These are phyloP conservation scores for Ganoderma boninense DNA, from an alignment of 1,284 basidiomycete species.

Conservation along the genomic window DNA sequence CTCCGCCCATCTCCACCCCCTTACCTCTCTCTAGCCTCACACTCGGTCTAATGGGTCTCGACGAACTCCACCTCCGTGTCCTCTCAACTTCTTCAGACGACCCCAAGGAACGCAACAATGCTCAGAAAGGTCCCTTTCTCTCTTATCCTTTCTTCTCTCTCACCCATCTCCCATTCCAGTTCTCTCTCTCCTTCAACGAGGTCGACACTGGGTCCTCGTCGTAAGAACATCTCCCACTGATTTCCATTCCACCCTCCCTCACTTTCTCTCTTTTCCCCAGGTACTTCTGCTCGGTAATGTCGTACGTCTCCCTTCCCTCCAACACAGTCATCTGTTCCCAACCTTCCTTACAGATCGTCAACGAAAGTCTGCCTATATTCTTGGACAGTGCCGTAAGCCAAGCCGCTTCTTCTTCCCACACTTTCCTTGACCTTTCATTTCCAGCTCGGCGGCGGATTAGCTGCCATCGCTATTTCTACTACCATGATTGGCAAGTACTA, in stretches of 20 bases:
- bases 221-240: slow-evolving; percentile 51
- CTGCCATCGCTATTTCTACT: slow-evolving; percentile 87
- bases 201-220: slow-evolving; percentile 95
- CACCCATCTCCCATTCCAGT: slow-evolving; percentile 54
- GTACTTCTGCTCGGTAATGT: slow-evolving; percentile 88
- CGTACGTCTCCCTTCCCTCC: slow-evolving; percentile 54
- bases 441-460: slow-evolving; percentile 84
- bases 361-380: slow-evolving; percentile 95
- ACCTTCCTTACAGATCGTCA: slow-evolving; percentile 68
- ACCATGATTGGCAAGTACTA: slow-evolving; percentile 74
- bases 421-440: not conserved
- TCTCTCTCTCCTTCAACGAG: slow-evolving; percentile 77
- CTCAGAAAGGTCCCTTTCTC: slow-evolving; percentile 65
- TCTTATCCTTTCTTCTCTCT: not conserved
- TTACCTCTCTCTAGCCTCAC: slow-evolving; percentile 63
- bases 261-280: slow-evolving; percentile 44
- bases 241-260: no score
- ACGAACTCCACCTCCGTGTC: slow-evolving; percentile 92
- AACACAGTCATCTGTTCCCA: not conserved
- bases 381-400: slow-evolving; percentile 83
- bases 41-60: slow-evolving; percentile 94
- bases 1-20: no score
- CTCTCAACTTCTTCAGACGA: slow-evolving; percentile 84
- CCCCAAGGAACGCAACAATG: slow-evolving; percentile 70
- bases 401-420: not conserved